Base-by-base conservation (phyloP, 441 rosid species). In the Francoa sonchifolia region DNA sequence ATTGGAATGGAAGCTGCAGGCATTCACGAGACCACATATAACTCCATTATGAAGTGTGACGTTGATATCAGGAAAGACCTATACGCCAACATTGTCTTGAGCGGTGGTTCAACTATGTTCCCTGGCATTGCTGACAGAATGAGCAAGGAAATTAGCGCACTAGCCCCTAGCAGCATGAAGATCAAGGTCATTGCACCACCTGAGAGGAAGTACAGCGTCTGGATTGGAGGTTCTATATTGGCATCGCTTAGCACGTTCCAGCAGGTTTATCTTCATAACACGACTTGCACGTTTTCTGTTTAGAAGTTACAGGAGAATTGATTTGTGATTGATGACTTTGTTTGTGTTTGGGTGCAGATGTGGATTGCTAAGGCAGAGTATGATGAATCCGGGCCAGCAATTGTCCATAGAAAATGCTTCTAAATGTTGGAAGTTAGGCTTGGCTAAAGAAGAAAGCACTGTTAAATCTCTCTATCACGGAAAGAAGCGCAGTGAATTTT, bases 351-450 rank as follows among this genome's bases (percentile, higher is more conserved):
- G 35, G 38, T 55, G 53, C 78, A 87, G 94, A 87, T 87, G 97
- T 87, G 94, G 97, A 87, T 87, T 48, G 84, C 94, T 0, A 87
- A 87, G 81, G 85, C 83, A 0, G 96, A 86, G 66, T 86, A 86
- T 21, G 96, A 86, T 16, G 96, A 85, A 63, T 82, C 96, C 0
- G 94, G 96, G 23, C 90, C 32, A 28, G 7, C 32, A 28, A 33
- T 33, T 33, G 37, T 33, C 18, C 37, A 33, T 33, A 33, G 37
- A 19, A 33, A 33, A 6, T 33, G 37, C 37, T 33, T 33, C 37
- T 33, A 33, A 33, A 6, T 13, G 37, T 6, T 14, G 6, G 5
- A 15, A 33, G 6, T 3, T 0, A 29, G 16, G 37, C 8, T 13
- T 29, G 12, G 12, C 5, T 2, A 2, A 5, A 29, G 7, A 33